Percentiles rank a stretch among this genome's conserved stretches.
Conservation (phyloP, 2,329 filamentous ascomycete genomes). For the Colletotrichum chrysophilum region DNA sequence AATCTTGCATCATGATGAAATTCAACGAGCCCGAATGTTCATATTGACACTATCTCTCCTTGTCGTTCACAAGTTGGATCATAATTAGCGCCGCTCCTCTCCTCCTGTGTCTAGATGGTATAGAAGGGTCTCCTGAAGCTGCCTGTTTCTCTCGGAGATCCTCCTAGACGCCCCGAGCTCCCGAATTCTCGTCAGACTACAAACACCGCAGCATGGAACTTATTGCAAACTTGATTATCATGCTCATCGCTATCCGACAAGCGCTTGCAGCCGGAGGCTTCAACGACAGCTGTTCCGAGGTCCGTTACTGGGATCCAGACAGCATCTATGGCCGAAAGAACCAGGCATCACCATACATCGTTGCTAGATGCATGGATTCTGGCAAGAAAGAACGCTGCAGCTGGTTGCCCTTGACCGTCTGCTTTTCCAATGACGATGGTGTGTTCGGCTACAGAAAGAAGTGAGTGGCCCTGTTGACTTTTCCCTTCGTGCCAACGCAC, state of each 20-base stretch:
- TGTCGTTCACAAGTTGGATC: fast-evolving
- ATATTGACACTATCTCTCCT: neutral
- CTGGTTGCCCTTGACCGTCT: neutral
- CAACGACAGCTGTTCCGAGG: neutral
- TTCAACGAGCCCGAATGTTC: neutral
- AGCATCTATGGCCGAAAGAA: neutral
- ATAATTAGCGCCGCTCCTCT: neutral
- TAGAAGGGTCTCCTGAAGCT: neutral
- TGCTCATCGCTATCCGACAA: neutral
- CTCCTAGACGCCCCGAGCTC: neutral
- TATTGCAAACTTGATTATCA: neutral
- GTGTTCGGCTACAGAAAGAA: neutral
- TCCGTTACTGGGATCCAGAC: neutral
- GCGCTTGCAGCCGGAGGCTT: neutral
- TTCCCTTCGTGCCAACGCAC: neutral
- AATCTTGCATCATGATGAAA: neutral
- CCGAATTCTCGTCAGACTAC: neutral
- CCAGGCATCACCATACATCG: neutral
- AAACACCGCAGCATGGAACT: neutral
- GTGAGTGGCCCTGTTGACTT: neutral
- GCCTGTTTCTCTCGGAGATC: neutral
- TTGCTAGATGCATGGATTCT: neutral
- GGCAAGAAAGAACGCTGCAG: neutral
- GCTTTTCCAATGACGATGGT: neutral
- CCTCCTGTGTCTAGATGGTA: neutral